Evolutionary conservation across 352 stramenopile genomes (phyloP).

Genomic region (Phytophthora kernoviae): DNA sequence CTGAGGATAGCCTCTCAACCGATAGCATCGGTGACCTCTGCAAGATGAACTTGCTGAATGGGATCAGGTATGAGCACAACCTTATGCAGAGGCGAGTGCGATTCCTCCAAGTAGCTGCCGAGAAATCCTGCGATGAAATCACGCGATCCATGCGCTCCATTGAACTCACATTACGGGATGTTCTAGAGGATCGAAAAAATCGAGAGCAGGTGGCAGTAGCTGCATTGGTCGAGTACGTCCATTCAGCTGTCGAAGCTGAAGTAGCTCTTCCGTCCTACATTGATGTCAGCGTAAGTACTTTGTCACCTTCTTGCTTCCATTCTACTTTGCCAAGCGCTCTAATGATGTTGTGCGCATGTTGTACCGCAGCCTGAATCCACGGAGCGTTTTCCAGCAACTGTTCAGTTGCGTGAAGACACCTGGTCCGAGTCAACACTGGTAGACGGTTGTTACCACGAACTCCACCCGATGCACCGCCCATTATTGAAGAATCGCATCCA

Average conservation of each 20-base stretch:
- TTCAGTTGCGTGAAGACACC: slow-evolving; percentile 66
- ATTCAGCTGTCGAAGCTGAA: slow-evolving; percentile 59
- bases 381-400: slow-evolving; percentile 60
- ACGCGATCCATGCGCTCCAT: slow-evolving; percentile 49
- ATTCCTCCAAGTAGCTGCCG: slow-evolving; percentile 48
- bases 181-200: slow-evolving; percentile 45
- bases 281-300: slow-evolving; percentile 52
- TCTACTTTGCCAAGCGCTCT: slow-evolving; percentile 2
- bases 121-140: slow-evolving; percentile 56
- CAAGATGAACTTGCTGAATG: slow-evolving; percentile 57
- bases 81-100: slow-evolving; percentile 54
- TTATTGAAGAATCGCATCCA: slow-evolving; percentile 49
- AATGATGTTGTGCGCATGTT: slow-evolving; percentile 3
- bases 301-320: not conserved
- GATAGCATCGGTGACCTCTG: slow-evolving; percentile 25
- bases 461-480: slow-evolving; percentile 35
- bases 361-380: slow-evolving; percentile 44
- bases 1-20: not conserved
- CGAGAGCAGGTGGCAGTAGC: slow-evolving; percentile 54
- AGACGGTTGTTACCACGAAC: slow-evolving; percentile 41
- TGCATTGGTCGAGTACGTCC: slow-evolving; percentile 57
- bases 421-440: slow-evolving; percentile 41
- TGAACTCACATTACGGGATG: slow-evolving; percentile 49
- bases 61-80: slow-evolving; percentile 65
- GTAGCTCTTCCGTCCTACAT: slow-evolving; percentile 64